Evolutionary conservation across 176 grass and related monocot species (phyloP).

Genomic region (Lolium multiflorum): DNA sequence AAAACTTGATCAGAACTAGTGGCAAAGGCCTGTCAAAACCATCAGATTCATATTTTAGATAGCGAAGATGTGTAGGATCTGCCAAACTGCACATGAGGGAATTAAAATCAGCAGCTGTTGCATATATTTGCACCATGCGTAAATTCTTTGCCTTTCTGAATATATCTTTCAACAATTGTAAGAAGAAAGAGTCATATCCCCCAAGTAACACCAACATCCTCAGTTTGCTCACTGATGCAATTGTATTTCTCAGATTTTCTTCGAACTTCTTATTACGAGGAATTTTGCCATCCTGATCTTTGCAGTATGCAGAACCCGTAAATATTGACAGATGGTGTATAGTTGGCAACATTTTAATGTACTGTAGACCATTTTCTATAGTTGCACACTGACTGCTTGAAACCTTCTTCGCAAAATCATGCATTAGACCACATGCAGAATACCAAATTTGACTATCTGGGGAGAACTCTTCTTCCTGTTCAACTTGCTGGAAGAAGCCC

Average conservation of each 20-base stretch:
- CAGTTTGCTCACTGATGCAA: slow-evolving; percentile 21
- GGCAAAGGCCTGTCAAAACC: background rate
- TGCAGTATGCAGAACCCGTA: background rate
- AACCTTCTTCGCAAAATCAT: slow-evolving; percentile 47
- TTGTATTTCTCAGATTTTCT: background rate
- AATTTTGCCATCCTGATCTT: background rate
- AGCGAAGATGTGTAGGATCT: slow-evolving; percentile 38
- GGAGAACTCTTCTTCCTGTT: background rate
- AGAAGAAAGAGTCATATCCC: background rate
- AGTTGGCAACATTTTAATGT: background rate
- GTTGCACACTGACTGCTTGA: background rate
- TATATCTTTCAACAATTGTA: background rate
- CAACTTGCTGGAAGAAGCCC: slow-evolving; percentile 1
- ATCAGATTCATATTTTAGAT: background rate
- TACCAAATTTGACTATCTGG: background rate
- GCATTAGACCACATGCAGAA: slow-evolving; percentile 44
- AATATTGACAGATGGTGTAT: slow-evolving; percentile 38
- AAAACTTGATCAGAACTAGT: slow-evolving; percentile 5
- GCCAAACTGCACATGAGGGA: background rate
- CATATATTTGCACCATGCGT: slow-evolving; percentile 28
- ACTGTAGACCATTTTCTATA: slow-evolving; percentile 9
- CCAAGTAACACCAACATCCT: slow-evolving; percentile 46
- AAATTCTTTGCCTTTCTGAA: slow-evolving; percentile 7
- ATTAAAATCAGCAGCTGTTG: slow-evolving; percentile 29
- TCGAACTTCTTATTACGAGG: background rate